Base-by-base conservation (phyloP, 163 green algal species). In the Picocystis sp. region DNA sequence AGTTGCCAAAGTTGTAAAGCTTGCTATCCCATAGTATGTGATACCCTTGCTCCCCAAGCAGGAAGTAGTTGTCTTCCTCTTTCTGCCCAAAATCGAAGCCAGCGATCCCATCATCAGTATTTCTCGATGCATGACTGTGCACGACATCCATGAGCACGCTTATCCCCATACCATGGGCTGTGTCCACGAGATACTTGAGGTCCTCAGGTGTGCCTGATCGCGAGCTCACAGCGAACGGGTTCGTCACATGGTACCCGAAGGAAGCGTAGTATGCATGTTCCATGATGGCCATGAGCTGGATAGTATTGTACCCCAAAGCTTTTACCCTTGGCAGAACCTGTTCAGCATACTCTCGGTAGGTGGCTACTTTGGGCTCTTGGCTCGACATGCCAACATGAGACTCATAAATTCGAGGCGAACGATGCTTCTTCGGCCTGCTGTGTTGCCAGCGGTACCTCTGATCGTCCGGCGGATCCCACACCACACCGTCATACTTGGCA, bases 211-310 rank as follows among this genome's bases (percentile, higher is more conserved):
- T 94, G 45, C 86, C 86, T 22, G 61, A 83, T 25, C 86, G 72
- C 23, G 59, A 80, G 60, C 57, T 77, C 24, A 86, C 69, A 11
- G 83, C 86, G 65, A 93, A 95, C 47, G 82, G 79, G 57, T 81
- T 92, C n/a, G 86, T 94, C 14, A 95, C 86, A 62, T 98, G 90
- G 76, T 98, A 98, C 15, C 90, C 63, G 96, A 98, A 78, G 35
- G 51, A 70, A 21, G 50, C 77, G 56, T 84, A 89, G 70, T 87
- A 87, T 3, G 83, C 75, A 60, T 95, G 86, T 65, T 94, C 87
- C 76, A 95, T 86, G 50, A 98, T 77, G 22, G 90, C 90, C 90
- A 98, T 98, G 11, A 93, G 73, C 69, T 93, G 83, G 2, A 97
- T 69, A 1, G 84, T 78, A 34, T 86, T 97, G 80, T 97, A 96